These are phyloP conservation scores for Dipodascus geniculatus DNA, from an alignment of 805 yeast genomes.

Conservation along the genomic window DNA sequence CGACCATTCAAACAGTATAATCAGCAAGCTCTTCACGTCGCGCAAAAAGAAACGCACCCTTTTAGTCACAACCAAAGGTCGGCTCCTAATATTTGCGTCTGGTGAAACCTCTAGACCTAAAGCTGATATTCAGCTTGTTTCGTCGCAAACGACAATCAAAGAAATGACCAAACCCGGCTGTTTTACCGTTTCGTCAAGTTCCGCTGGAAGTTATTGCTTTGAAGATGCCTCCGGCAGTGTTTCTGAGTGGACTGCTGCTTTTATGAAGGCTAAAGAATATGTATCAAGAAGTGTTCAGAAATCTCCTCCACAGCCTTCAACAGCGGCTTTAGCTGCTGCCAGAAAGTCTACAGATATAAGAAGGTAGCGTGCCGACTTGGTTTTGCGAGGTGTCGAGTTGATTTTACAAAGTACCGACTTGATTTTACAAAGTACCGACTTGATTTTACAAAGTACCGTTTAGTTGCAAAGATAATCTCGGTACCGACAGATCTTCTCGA, in stretches of 20 bases:
- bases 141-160: background rate
- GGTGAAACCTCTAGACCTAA: background rate
- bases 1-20: conserved; percentile 14
- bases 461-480: too few species aligned
- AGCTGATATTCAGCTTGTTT: background rate
- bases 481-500: too few species aligned
- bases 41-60: conserved; percentile 19
- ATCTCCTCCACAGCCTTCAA: background rate
- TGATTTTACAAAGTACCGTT: too few species aligned
- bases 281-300: background rate
- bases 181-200: background rate
- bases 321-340: conserved; percentile 1
- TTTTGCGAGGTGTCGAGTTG: too few species aligned
- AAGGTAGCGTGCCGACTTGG: too few species aligned
- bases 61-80: conserved; percentile 25
- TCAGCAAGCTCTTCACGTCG: conserved; percentile 21
- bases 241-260: background rate
- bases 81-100: conserved; percentile 17
- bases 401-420: too few species aligned
- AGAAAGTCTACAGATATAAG: background rate
- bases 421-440: too few species aligned
- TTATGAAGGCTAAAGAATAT: background rate
- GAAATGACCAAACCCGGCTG: background rate
- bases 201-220: background rate
- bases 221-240: background rate